These are phyloP conservation scores for Saksenaea vasiformis DNA, from an alignment of 371 early-diverging fungal species.

Conservation along the genomic window DNA sequence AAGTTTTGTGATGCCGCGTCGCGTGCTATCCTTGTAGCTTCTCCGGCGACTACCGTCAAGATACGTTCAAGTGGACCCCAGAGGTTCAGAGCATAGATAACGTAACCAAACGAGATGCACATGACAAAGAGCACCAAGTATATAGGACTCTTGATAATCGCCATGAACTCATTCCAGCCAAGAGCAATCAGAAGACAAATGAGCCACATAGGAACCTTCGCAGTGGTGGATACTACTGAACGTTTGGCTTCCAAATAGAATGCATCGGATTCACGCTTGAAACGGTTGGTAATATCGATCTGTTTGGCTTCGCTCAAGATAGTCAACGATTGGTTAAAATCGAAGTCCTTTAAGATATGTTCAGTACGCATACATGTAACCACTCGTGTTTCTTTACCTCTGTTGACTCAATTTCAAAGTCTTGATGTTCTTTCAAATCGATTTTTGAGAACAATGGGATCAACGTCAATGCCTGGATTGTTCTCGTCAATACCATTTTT, in stretches of 20 bases:
- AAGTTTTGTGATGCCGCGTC: background rate
- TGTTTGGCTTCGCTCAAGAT: conserved; percentile 71
- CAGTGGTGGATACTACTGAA: conserved; percentile 84
- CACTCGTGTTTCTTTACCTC: conserved; percentile 23
- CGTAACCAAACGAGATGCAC: conserved; percentile 51
- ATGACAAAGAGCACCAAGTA: conserved; percentile 66
- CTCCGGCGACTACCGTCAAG: conserved; percentile 36
- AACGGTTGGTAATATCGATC: conserved; percentile 77
- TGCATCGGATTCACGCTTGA: conserved; percentile 88
- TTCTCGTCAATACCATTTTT: background rate
- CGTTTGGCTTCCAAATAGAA: conserved; percentile 95
- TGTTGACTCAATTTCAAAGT: conserved; percentile 41
- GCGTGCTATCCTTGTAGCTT: conserved; percentile 41
- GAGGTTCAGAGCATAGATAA: conserved; percentile 66
- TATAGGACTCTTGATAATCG: conserved; percentile 80
- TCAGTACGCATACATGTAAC: background rate
- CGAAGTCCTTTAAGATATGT: conserved; percentile 46
- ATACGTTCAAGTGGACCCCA: conserved; percentile 68
- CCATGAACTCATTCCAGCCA: conserved; percentile 94
- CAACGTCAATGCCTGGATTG: conserved; percentile 54
- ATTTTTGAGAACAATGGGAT: conserved; percentile 69
- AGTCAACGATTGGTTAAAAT: conserved; percentile 60
- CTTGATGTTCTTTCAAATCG: conserved; percentile 43
- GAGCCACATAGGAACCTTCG: conserved; percentile 89
- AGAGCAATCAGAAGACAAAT: conserved; percentile 73